These are phyloP conservation scores for Paramyrothecium sp. DNA, from an alignment of 2,329 filamentous ascomycete species.

Conservation along the genomic window DNA sequence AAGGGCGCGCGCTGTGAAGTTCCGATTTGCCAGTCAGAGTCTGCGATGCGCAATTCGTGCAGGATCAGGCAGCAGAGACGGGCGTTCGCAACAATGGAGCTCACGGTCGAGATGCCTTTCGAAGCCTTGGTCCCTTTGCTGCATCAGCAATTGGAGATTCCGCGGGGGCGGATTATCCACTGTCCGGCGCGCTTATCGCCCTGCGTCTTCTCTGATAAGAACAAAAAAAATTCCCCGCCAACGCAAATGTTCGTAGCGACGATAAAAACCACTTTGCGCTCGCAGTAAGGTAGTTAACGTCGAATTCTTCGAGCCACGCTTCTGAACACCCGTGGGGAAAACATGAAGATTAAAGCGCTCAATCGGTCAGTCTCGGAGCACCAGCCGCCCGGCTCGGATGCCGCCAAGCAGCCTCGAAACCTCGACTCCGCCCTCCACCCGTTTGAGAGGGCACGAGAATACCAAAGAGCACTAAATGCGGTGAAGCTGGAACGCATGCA, in stretches of 20 bases:
- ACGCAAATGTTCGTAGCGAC: slow-evolving; percentile 4
- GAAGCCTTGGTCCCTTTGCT: background rate
- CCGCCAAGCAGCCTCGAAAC: slow-evolving; percentile 65
- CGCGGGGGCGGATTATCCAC: slow-evolving; percentile 24
- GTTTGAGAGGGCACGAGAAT: slow-evolving; percentile 85
- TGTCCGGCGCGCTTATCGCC: slow-evolving; percentile 26
- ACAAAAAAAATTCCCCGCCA: slow-evolving; percentile 27
- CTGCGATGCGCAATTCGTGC: too few species aligned
- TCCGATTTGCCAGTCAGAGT: too few species aligned
- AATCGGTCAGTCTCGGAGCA: slow-evolving; percentile 62
- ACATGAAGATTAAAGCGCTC: slow-evolving; percentile 64
- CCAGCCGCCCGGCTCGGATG: slow-evolving; percentile 65
- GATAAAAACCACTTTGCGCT: background rate
- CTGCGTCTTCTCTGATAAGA: slow-evolving; percentile 20
- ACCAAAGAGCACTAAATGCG: slow-evolving; percentile 62
- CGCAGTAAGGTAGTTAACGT: background rate
- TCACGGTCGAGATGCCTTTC: background rate
- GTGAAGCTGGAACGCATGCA: slow-evolving; percentile 95
- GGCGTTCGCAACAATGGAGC: background rate
- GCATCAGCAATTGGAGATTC: background rate
- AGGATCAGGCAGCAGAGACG: background rate
- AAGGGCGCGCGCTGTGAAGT: background rate
- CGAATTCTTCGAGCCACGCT: background rate
- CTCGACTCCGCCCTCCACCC: slow-evolving; percentile 85
- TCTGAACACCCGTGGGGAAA: slow-evolving; percentile 1